Evolutionary conservation across 2,329 filamentous ascomycete genomes (phyloP), one percentile per base, ranked within the genome.

Genomic region (Botryotinia convoluta): DNA sequence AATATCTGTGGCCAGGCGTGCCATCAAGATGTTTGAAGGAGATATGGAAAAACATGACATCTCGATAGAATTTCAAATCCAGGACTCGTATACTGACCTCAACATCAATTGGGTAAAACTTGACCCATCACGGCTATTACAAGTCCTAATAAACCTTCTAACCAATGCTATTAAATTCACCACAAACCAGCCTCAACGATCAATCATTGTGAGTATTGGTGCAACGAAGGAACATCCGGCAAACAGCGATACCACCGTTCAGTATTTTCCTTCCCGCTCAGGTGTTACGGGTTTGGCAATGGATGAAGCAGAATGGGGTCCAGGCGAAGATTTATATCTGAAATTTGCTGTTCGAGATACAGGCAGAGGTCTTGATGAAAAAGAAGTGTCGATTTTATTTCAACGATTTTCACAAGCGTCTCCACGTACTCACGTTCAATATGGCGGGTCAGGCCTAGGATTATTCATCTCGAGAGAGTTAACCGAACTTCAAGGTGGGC

Each of bases 111-210:
- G 91, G 90, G 90, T 92, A 59, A 91, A 87, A 75, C 84, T 95
- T 59, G 93, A 95, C 79, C 92, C 93, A 10, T 93, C 91, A 16
- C 87, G 93, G 45, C 89, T 95, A 69, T 87, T 93, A 63, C 93
- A 96, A 81, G 92, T 95, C 1, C 84, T 95, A 12, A 94, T 96
- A 80, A 96, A 95, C 77, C 85, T 96, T 1, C 88, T 93, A 9
- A 93, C 92, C 7, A 95, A 95, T 78, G 92, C 93, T 0, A 90
- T 96, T 80, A 95, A 95, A 79, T 96, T 95, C 79, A 96, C 93
- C 0, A 90, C 90, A 42, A 86, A 86, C 0, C 88, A 90, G 35
- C 89, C 88, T 0, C 88, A 90, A 76, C 75, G 79, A 48, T 84
- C 84, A 1, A 84, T 89, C 3, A 82, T 83, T 32, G 81, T 89